Percentiles rank a stretch among this genome's conserved stretches.
These are phyloP conservation scores for Aspergillus affinis DNA, from an alignment of 495 filamentous ascomycete genomes.

Conservation along the genomic window DNA sequence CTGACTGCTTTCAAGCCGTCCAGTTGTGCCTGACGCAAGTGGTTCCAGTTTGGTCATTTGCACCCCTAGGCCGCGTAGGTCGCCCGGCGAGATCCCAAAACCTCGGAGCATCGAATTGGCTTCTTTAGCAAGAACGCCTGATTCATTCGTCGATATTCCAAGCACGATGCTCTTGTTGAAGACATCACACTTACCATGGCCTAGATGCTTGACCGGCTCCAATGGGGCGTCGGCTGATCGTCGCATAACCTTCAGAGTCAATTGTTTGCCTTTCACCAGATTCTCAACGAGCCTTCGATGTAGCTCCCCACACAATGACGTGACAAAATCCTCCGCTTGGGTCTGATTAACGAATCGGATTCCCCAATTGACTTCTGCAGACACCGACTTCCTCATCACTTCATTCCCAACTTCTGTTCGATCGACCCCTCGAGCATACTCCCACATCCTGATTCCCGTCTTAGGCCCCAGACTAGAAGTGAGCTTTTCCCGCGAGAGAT, in stretches of 20 bases:
- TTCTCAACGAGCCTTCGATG: conserved; percentile 77
- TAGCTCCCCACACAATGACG: conserved; percentile 78
- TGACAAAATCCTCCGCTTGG: conserved; percentile 88
- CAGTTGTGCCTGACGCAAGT: conserved; percentile 50
- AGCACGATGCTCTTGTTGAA: conserved; percentile 84
- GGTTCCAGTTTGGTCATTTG: conserved; percentile 91
- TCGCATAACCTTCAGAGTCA: conserved; percentile 92
- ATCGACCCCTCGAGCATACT: conserved; percentile 90
- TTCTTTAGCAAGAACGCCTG: conserved; percentile 71
- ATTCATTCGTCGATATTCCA: conserved; percentile 75
- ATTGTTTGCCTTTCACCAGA: conserved; percentile 77
- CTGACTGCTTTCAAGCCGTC: conserved; percentile 59
- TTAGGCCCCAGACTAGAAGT: conserved; percentile 77
- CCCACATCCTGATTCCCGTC: conserved; percentile 87
- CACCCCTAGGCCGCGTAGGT: conserved; percentile 84
- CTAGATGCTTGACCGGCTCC: conserved; percentile 91
- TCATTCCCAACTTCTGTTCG: conserved; percentile 82
- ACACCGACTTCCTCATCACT: conserved; percentile 80
- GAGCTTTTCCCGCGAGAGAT: conserved; percentile 71
- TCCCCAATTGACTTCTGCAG: conserved; percentile 97
- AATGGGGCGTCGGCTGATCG: conserved; percentile 82
- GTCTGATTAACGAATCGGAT: conserved; percentile 87
- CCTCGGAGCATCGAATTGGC: conserved; percentile 77
- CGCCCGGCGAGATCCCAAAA: conserved; percentile 84
- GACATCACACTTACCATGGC: conserved; percentile 91